Base-by-base conservation (phyloP, 352 stramenopile species). In the Globisporangium recalcitrans region DNA sequence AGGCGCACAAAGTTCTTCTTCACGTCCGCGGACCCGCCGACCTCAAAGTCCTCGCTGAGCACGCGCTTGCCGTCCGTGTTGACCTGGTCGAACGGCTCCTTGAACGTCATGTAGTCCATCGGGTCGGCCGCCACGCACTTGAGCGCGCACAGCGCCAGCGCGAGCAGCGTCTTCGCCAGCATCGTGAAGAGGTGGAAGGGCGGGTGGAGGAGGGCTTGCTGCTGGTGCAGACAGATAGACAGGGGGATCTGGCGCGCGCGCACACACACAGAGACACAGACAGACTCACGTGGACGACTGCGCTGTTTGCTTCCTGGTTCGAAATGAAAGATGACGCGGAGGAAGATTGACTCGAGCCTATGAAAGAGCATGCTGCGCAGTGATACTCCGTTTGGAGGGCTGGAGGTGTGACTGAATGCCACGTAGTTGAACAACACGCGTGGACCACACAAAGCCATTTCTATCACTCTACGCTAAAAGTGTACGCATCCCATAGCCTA, bases 1-100 rank as follows among this genome's bases (percentile, higher is more conserved):
- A 93, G 72, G 48, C 84, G 84, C 53, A 93, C 82, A 60, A 93
- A 93, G 68, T 87, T 91, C 63, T 87, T 87, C 70, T 88, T 89
- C 52, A 93, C 80, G 47, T 91, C 80, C 22, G 81, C 82, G 8
- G 72, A 74, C 26, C 85, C 85, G 47, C 82, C 80, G 32, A 72
- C 63, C n/a, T 69, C 52, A 34, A 89, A 77, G 54, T 73, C 49
- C 51, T 85, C 74, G 58, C 72, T 83, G 58, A 94, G 77, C 69
- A 85, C 62, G 26, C 85, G 82, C 42, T 75, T 70, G 48, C 82
- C 82, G 22, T 78, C 52, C 34, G 60, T 61, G 66, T 83, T 72
- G 21, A 91, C 71, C 38, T 75, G 70, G n/a, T 82, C 69, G 61
- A 79, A 94, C 60, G 82, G 83, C 68, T 81, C 74, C 52, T 61